Evolutionary conservation across 169 alveolate genomes (phyloP).

Genomic region (Plasmodium berghei): DNA sequence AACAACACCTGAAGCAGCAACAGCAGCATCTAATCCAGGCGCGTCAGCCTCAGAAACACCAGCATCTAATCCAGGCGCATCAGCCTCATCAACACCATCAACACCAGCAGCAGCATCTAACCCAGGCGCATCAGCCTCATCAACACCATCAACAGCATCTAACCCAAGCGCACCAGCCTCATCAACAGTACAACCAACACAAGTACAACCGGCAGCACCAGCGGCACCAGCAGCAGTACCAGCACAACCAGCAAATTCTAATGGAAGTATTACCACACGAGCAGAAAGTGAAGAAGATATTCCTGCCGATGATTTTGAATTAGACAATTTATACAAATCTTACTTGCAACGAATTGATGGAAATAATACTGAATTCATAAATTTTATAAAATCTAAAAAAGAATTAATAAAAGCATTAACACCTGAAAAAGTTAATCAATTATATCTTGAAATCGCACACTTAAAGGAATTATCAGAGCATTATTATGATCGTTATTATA

Average conservation of each 20-base stretch:
- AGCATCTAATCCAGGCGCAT: background rate
- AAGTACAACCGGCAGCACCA: background rate
- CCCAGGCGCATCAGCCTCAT: background rate
- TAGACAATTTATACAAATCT: background rate
- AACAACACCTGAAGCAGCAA: background rate
- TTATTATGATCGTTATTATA: conserved; percentile 5
- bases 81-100: background rate
- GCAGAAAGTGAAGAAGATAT: background rate
- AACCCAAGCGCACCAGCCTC: background rate
- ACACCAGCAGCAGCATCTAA: background rate
- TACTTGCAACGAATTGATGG: background rate
- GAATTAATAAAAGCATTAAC: background rate
- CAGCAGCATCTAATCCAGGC: too few species aligned
- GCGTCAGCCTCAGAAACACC: too few species aligned
- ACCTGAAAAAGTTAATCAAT: background rate
- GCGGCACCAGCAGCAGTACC: background rate
- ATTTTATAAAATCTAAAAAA: conserved; percentile 23
- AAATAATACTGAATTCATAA: background rate
- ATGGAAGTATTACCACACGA: background rate
- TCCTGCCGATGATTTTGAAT: too few species aligned
- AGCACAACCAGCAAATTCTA: background rate
- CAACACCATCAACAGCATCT: background rate
- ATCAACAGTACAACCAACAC: background rate
- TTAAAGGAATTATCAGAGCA: conserved; percentile 4
- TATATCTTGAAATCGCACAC: conserved; percentile 10